These are phyloP conservation scores for Rubia peregrina DNA, from an alignment of 305 asterid species.

Conservation along the genomic window DNA sequence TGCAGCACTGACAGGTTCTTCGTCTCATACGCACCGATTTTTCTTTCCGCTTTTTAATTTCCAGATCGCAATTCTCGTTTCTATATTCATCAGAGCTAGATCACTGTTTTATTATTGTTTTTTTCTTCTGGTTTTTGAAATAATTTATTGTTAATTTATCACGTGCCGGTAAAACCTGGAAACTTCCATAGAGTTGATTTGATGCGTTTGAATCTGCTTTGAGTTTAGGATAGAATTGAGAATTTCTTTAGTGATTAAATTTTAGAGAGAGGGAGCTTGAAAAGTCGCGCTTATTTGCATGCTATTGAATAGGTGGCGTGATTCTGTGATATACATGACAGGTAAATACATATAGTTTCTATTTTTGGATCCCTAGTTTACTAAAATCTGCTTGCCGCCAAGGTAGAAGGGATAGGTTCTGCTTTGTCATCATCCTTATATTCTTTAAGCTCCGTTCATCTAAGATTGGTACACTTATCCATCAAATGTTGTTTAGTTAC, in stretches of 20 bases:
- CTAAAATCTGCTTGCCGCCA: neutral
- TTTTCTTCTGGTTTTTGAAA: neutral
- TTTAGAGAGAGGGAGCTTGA: neutral
- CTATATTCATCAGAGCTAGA: neutral
- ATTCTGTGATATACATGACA: neutral
- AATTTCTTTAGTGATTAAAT: neutral
- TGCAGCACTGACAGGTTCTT: slow-evolving; percentile 27
- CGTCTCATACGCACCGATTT: neutral
- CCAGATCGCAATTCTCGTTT: neutral
- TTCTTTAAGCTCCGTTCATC: no score
- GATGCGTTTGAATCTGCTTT: neutral
- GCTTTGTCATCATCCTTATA: neutral
- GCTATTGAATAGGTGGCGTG: neutral
- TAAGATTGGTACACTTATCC: no score
- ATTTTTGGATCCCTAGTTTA: slow-evolving; percentile 11
- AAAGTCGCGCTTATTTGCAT: slow-evolving; percentile 2
- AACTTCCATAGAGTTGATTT: neutral
- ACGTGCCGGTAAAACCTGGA: neutral
- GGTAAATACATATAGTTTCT: neutral
- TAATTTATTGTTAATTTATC: neutral
- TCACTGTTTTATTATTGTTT: neutral
- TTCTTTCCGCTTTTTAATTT: neutral
- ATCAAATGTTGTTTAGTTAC: no score
- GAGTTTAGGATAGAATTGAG: neutral
- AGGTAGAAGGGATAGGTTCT: neutral